These are phyloP conservation scores for Canavalia gladiata DNA, from an alignment of 306 rosid species.

Conservation along the genomic window DNA sequence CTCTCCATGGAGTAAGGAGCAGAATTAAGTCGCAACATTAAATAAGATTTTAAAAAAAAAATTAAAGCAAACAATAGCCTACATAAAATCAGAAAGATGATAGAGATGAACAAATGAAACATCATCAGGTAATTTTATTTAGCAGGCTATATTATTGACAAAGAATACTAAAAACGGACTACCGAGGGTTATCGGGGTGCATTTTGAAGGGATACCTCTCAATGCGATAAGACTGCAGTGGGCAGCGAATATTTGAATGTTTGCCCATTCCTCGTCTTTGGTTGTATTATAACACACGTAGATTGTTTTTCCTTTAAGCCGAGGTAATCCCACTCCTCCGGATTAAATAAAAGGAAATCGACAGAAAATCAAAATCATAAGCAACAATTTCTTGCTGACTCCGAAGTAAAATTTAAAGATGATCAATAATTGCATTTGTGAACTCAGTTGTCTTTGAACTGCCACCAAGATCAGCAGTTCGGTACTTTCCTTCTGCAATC, in stretches of 20 bases:
- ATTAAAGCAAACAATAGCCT: slow-evolving; percentile 38
- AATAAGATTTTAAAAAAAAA: neutral
- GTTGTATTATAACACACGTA: slow-evolving; percentile 35
- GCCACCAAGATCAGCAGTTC: slow-evolving; percentile 98
- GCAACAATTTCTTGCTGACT: slow-evolving; percentile 48
- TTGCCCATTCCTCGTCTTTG: slow-evolving; percentile 49
- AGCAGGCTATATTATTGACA: slow-evolving; percentile 46
- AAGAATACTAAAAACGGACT: slow-evolving; percentile 46
- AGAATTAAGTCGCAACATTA: neutral
- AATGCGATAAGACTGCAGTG: slow-evolving; percentile 35
- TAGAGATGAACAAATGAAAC: slow-evolving; percentile 37
- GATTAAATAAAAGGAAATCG: slow-evolving; percentile 46
- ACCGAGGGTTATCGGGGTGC: slow-evolving; percentile 40
- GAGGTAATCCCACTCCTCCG: slow-evolving; percentile 58
- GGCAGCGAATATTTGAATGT: slow-evolving; percentile 35
- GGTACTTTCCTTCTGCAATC: slow-evolving; percentile 88
- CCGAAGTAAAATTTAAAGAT: slow-evolving; percentile 69
- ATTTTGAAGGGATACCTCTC: slow-evolving; percentile 4
- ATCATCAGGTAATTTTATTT: slow-evolving; percentile 48
- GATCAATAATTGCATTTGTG: slow-evolving; percentile 79
- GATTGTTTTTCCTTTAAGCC: slow-evolving; percentile 52
- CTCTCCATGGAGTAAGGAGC: neutral
- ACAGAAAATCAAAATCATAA: slow-evolving; percentile 47
- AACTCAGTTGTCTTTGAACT: slow-evolving; percentile 78
- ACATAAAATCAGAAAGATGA: slow-evolving; percentile 30